Evolutionary conservation across 2,329 filamentous ascomycete genomes (phyloP), one percentile per base, ranked within the genome.

Genomic region (Cercospora berteroae): DNA sequence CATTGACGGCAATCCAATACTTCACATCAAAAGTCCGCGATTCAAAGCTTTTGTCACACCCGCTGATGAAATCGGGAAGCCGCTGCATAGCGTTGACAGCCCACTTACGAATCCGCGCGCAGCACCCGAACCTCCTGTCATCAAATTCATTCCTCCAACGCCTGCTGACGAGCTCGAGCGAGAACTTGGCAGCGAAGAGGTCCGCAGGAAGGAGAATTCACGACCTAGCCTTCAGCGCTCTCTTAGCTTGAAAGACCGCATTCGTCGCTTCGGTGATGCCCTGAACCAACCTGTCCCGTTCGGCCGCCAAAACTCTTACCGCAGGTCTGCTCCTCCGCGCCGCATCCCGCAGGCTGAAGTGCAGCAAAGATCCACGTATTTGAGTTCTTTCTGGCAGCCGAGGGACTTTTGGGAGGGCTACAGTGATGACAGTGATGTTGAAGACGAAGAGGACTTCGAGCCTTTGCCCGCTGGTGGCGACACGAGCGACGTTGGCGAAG

Each of bases 351-450:
- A 64, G 61, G 50, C 61, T 64, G 61, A 48, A 39, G 61, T 29
- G 50, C 68, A 64, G 29, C 55, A 67, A 9, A 67, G 74, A 80
- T 70, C 73, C 8, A 70, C 66, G 52, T 82, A 81, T 48, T 76
- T 88, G 5, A 84, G 88, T 70, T 86, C 87, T 1, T 87, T 89
- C 74, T 89, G 88, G 88, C 82, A 84, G 23, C 87, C 87, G 1
- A 83, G 84, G 42, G 83, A 83, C n/a, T 88, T 89, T 76, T 89
- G 86, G 86, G 86, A 88, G 44, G 85, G 85, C 44, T 77, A 86
- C 27, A 61, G 59, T n/a, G 78, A 81, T 16, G 77, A 79, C 10
- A 81, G 82, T 44, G 77, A 76, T 18, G 69, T 71, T 20, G 74
- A 75, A 4, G 61, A 62, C 18, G 77, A 70, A 7, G 63, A 78